Base-by-base conservation (phyloP, 1,139 yeast genomes). In the Tardiomyces blankii region DNA sequence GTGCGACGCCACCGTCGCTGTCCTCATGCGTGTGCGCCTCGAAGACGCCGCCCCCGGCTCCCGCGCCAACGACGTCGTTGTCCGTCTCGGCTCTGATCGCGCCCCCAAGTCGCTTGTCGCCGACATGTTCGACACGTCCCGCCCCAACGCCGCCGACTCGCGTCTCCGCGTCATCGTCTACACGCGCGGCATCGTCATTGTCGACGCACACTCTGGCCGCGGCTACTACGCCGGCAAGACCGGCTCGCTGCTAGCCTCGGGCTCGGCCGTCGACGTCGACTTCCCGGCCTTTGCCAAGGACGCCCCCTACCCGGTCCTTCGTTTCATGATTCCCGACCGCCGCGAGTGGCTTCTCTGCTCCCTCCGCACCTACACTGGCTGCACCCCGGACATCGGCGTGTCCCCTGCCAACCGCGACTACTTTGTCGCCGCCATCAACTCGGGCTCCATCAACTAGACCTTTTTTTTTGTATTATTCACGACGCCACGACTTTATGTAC, bases 1-100 rank as follows among this genome's bases (percentile, higher is more conserved):
- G 13, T 52, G 58, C 44, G 60, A 56, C 43, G 46, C 51, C 5
- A 46, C 47, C 19, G 55, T 54, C 14, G 46, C 48, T 5, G 39
- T 56, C 28, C 50, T 48, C 28, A 38, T 48, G 28, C 45, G 50
- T 25, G 50, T 54, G 14, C 46, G 44, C 19, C 49, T 56, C 27
- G 52, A 51, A 38, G 55, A 49, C 12, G 44, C 49, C n/a, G 41
- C 35, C 13, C 35, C 46, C 6, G 47, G 51, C 30, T 48, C 46
- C n/a, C 42, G 48, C 18, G 49, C 45, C 38, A 42, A 46, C 18
- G 58, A 55, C 40, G 52, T 48, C 18, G 43, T 50, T 32, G 48
- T 48, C 40, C 50, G 46, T 18, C 43, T 42, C 12, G 45, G 39
- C 38, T 46, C 48, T 14, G 45, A 42, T 32, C 35, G 35, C 35